Percentiles rank a stretch among this genome's conserved stretches.
phyloP scores from a whole-genome alignment of 1,284 basidiomycete genomes.

The Veloporphyrellus conicus region DNA sequence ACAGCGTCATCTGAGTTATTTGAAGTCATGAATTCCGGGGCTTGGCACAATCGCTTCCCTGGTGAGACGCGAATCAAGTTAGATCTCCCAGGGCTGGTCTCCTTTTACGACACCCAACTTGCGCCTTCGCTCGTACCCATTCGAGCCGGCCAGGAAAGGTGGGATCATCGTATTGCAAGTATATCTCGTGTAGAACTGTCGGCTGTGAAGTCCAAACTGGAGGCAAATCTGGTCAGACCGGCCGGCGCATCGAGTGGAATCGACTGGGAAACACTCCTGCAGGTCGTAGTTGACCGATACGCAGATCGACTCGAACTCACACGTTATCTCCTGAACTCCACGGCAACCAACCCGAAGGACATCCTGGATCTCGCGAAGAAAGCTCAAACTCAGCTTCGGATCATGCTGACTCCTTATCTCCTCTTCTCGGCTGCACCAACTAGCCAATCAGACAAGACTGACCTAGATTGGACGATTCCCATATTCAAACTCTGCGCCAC shows the following conservation, averaged over 20 bases:
- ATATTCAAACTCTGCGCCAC: conserved; percentile 32
- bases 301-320: conserved; percentile 40
- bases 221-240: conserved; percentile 18
- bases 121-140: conserved; percentile 28
- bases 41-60: conserved; percentile 35
- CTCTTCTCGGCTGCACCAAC: conserved; percentile 6
- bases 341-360: background rate
- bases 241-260: conserved; percentile 31
- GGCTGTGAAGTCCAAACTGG: conserved; percentile 19
- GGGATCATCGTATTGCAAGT: conserved; percentile 30
- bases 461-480: conserved; percentile 26
- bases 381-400: conserved; percentile 23
- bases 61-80: conserved; percentile 36
- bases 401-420: conserved; percentile 25
- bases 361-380: conserved; percentile 17
- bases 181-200: conserved; percentile 25
- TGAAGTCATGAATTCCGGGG: conserved; percentile 27
- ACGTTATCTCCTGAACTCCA: conserved; percentile 34
- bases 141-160: conserved; percentile 25
- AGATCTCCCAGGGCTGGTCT: conserved; percentile 31
- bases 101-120: conserved; percentile 36
- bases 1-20: background rate
- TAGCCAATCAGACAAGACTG: background rate
- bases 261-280: conserved; percentile 44
- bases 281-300: conserved; percentile 42